Percentiles rank a stretch among this genome's conserved stretches.
phyloP scores from a whole-genome alignment of 2,329 filamentous ascomycete genomes.

The Aspergillus tamarii region DNA sequence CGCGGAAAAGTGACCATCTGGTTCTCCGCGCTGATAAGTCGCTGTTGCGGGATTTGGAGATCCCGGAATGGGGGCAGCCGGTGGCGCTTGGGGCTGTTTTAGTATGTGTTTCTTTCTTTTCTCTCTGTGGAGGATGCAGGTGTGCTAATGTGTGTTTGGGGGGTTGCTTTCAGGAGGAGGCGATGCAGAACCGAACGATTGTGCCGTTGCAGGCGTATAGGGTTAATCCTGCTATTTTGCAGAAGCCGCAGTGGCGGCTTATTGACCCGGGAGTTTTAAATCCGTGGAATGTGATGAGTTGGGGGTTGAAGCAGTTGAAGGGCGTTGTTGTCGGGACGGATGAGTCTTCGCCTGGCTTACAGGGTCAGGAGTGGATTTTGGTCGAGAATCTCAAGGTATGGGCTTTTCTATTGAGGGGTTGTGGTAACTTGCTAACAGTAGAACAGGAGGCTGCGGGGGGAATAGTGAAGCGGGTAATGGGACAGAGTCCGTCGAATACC shows the following conservation, averaged over 20 bases:
- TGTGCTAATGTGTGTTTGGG: background rate
- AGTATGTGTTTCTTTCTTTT: constrained; percentile 37
- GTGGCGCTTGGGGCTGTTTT: constrained; percentile 79
- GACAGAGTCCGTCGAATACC: constrained; percentile 55
- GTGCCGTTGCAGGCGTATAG: constrained; percentile 73
- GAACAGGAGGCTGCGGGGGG: constrained; percentile 56
- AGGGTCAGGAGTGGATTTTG: constrained; percentile 49
- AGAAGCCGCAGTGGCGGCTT: constrained; percentile 67
- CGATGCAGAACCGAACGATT: constrained; percentile 69
- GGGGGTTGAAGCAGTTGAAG: constrained; percentile 74
- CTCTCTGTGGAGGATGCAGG: background rate
- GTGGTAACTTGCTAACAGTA: constrained; percentile 24
- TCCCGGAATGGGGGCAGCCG: constrained; percentile 77
- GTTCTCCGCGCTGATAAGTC: constrained; percentile 60
- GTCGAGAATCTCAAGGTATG: constrained; percentile 62
- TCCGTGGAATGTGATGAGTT: constrained; percentile 72
- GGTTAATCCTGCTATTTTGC: constrained; percentile 68
- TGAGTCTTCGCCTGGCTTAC: constrained; percentile 38
- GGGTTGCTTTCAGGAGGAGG: constrained; percentile 60
- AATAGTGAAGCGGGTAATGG: constrained; percentile 51
- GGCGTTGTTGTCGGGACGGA: constrained; percentile 53
- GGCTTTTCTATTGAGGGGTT: background rate
- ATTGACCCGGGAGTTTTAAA: constrained; percentile 50
- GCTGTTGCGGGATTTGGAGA: constrained; percentile 72
- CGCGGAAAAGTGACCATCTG: constrained; percentile 49